A percentile compares a stretch with the other conserved stretches of the same genome.
phyloP scores from a whole-genome alignment of 2,329 filamentous ascomycete species.

The Exophiala phaeomuriformis region DNA sequence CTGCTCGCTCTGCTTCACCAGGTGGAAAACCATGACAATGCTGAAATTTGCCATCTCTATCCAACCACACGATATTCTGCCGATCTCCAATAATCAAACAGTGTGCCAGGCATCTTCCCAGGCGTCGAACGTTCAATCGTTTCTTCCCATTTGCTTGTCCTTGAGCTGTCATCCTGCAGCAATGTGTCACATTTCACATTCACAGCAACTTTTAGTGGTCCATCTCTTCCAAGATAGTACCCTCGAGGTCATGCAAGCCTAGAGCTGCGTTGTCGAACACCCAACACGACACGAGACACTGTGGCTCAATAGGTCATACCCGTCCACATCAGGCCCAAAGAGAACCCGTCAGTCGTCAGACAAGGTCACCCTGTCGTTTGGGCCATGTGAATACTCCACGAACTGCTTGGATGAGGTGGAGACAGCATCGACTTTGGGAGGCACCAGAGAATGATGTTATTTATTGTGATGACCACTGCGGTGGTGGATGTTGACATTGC shows the following conservation, averaged over 20 bases:
- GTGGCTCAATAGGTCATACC: slow-evolving; percentile 5
- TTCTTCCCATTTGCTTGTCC: not conserved
- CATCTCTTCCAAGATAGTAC: slow-evolving; percentile 5
- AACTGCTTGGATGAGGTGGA: not conserved
- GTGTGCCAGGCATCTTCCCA: not conserved
- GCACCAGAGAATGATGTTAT: not conserved
- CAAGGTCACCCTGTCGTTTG: slow-evolving; percentile 10
- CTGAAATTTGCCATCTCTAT: not conserved
- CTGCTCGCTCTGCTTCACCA: slow-evolving; percentile 2
- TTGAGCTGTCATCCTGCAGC: slow-evolving; percentile 7
- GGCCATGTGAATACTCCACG: slow-evolving; percentile 7
- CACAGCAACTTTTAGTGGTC: slow-evolving; percentile 3
- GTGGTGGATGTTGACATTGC: not conserved
- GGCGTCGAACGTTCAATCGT: not conserved
- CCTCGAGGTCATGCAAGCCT: slow-evolving; percentile 5
- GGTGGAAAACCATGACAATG: not conserved
- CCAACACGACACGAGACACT: slow-evolving; percentile 5
- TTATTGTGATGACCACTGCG: not conserved
- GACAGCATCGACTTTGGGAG: not conserved
- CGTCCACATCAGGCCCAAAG: slow-evolving; percentile 16
- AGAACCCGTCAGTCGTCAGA: slow-evolving; percentile 3
- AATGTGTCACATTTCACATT: slow-evolving; percentile 18
- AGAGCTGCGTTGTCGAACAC: slow-evolving; percentile 5
- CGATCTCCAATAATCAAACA: not conserved
- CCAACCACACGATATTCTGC: not conserved